Base-by-base conservation (phyloP, 352 stramenopile species). In the Albugo candida region DNA sequence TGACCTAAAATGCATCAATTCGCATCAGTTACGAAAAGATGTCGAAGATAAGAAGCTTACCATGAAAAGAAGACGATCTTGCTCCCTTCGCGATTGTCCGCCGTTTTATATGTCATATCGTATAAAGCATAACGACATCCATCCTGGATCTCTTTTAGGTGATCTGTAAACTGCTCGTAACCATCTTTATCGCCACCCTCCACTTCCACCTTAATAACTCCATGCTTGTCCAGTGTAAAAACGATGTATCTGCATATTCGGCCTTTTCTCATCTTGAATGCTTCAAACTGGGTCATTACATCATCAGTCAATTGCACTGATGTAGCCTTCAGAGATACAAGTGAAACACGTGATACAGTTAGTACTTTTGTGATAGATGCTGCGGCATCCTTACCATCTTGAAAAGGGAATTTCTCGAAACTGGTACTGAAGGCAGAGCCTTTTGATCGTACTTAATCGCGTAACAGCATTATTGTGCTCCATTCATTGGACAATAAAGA, bases 241-340 rank as follows among this genome's bases (percentile, higher is more conserved):
- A 95, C 91, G 58, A 96, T 95, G 81, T 95, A 96, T 52, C 87
- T 83, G 62, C 78, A 85, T 59, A 96, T 93, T 65, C 91, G 67
- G 47, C 81, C 80, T 51, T 81, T 69, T 67, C 95, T 86, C 18
- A 97, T 31, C 70, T 97, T 97, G 65, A 97, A 97, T 55, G 91
- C 74, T 53, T 94, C 83, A 67, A 97, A 97, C 63, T 94, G 76
- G 47, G 62, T 82, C 52, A 91, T 72, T 49, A 96, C 85, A 41
- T 94, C 83, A 57, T 96, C 86, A 64, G 83, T 62, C 53, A 95
- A 83, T 77, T 69, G 67, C 49, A 97, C 89, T 67, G 87, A 88
- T 51, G 87, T 96, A 38, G 86, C 84, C 92, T 97, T 19, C 38
- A 43, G 3, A 31, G 24, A 3, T 10, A 31, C 24, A 31, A 3